Percentiles rank a stretch among this genome's conserved stretches.
Evolutionary conservation across 2,329 filamentous ascomycete genomes (phyloP).

Genomic region (Fonsecaea nubica): DNA sequence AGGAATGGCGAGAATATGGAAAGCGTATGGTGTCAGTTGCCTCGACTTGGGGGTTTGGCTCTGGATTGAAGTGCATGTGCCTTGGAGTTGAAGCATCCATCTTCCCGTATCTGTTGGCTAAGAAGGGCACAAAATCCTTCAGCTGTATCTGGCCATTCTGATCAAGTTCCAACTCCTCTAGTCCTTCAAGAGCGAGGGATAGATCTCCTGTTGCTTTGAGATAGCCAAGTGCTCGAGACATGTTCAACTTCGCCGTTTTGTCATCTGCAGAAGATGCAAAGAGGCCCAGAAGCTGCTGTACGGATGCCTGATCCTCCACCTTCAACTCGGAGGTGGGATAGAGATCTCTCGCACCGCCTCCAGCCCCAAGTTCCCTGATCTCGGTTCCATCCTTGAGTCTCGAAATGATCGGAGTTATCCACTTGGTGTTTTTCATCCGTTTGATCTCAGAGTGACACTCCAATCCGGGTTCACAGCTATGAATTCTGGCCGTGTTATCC

Average conservation of each 20-base stretch:
- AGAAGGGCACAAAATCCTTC: constrained; percentile 42
- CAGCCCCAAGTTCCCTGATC: constrained; percentile 75
- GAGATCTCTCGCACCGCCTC: constrained; percentile 79
- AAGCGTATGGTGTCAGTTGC: constrained; percentile 58
- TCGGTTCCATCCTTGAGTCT: constrained; percentile 66
- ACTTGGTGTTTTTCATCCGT: constrained; percentile 65
- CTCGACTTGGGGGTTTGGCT: neutral
- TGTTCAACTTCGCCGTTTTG: constrained; percentile 40
- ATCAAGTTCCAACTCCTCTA: constrained; percentile 48
- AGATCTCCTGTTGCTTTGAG: constrained; percentile 42
- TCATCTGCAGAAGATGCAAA: constrained; percentile 51
- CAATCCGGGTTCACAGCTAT: constrained; percentile 80
- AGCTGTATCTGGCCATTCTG: constrained; percentile 49
- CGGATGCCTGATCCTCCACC: constrained; percentile 55
- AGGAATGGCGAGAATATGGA: constrained; percentile 89
- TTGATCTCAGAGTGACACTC: constrained; percentile 51
- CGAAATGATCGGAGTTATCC: constrained; percentile 78
- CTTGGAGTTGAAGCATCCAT: neutral
- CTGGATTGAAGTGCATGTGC: neutral
- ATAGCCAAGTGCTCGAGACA: constrained; percentile 15
- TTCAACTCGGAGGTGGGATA: constrained; percentile 72
- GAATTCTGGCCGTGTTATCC: constrained; percentile 68
- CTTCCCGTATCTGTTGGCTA: constrained; percentile 20
- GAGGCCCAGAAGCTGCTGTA: constrained; percentile 61
- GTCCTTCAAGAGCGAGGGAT: constrained; percentile 47